Evolutionary conservation across 352 stramenopile genomes (phyloP).

Genomic region (Blastocystis sp.): DNA sequence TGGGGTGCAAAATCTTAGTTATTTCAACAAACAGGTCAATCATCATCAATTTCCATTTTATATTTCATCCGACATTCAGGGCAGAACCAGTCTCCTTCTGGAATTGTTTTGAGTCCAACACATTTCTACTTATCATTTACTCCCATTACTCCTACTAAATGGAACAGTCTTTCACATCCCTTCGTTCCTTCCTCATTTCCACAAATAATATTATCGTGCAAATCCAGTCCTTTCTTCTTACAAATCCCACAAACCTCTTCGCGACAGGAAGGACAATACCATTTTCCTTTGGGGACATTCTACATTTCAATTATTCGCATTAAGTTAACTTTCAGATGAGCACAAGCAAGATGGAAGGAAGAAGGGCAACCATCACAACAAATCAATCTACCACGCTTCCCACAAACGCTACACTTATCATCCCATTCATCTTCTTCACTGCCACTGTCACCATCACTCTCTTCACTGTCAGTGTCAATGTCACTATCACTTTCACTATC

Average conservation of each 20-base stretch:
- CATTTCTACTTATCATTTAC: constrained; percentile 72
- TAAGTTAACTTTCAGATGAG: constrained; percentile 70
- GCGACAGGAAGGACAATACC: constrained; percentile 80
- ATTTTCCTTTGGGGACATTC: constrained; percentile 68
- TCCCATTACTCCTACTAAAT: constrained; percentile 70
- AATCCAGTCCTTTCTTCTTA: constrained; percentile 77
- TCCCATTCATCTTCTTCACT: constrained; percentile 73
- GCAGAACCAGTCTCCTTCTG: constrained; percentile 80
- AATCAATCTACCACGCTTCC: constrained; percentile 72
- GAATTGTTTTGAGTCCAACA: constrained; percentile 72
- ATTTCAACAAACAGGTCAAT: constrained; percentile 28
- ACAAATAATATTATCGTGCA: constrained; percentile 81
- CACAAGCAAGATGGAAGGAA: constrained; percentile 76
- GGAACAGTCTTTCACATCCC: constrained; percentile 78
- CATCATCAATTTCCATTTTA: background rate
- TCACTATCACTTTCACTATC: too few relatives aligned
- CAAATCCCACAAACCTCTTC: constrained; percentile 74
- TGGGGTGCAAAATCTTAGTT: background rate
- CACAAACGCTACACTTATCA: constrained; percentile 75
- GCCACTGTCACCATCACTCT: background rate
- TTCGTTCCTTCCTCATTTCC: constrained; percentile 77
- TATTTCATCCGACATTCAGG: constrained; percentile 57
- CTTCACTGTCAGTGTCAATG: too few relatives aligned
- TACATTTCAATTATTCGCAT: background rate
- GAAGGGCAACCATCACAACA: constrained; percentile 78